These are phyloP conservation scores for Herpetomonas tarakana DNA, from an alignment of 208 protist species.

Conservation along the genomic window DNA sequence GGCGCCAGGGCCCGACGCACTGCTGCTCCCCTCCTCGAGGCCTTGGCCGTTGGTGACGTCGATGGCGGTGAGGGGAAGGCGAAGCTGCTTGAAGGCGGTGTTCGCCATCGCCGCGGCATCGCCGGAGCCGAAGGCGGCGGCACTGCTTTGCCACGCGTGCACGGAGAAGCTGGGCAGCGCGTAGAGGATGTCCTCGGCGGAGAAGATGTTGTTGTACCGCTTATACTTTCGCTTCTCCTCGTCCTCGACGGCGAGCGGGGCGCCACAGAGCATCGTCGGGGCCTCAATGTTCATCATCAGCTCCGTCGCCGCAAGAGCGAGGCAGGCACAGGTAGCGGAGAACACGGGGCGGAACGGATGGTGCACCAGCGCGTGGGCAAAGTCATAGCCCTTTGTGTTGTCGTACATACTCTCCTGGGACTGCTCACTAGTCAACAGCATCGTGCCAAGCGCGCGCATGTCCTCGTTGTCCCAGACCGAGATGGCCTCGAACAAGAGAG, in stretches of 20 bases:
- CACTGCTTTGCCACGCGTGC: slow-evolving; percentile 40
- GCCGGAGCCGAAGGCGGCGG: neutral
- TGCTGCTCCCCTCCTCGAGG: neutral
- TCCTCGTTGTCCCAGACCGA: slow-evolving; percentile 53
- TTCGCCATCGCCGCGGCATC: slow-evolving; percentile 55
- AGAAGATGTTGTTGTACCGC: slow-evolving; percentile 84
- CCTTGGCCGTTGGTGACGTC: slow-evolving; percentile 31
- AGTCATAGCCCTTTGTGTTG: slow-evolving; percentile 80
- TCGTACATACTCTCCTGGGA: slow-evolving; percentile 56
- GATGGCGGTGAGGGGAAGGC: slow-evolving; percentile 58
- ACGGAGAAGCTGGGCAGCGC: slow-evolving; percentile 66
- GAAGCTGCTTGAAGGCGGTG: slow-evolving; percentile 54
- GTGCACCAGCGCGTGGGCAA: slow-evolving; percentile 75
- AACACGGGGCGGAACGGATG: slow-evolving; percentile 90
- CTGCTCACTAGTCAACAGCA: slow-evolving; percentile 44
- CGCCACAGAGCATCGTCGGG: slow-evolving; percentile 37
- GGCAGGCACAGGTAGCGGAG: slow-evolving; percentile 62
- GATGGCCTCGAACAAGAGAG: slow-evolving; percentile 54
- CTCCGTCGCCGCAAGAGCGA: slow-evolving; percentile 86
- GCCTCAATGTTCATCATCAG: slow-evolving; percentile 67
- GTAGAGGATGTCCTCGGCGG: slow-evolving; percentile 86
- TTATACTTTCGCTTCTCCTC: slow-evolving; percentile 56
- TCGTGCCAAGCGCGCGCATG: slow-evolving; percentile 61
- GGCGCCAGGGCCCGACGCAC: neutral
- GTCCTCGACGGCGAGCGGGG: slow-evolving; percentile 33